Percentiles rank a stretch among this genome's conserved stretches.
Evolutionary conservation across 805 yeast genomes (phyloP).

Genomic region (Wickerhamiella nectarea): DNA sequence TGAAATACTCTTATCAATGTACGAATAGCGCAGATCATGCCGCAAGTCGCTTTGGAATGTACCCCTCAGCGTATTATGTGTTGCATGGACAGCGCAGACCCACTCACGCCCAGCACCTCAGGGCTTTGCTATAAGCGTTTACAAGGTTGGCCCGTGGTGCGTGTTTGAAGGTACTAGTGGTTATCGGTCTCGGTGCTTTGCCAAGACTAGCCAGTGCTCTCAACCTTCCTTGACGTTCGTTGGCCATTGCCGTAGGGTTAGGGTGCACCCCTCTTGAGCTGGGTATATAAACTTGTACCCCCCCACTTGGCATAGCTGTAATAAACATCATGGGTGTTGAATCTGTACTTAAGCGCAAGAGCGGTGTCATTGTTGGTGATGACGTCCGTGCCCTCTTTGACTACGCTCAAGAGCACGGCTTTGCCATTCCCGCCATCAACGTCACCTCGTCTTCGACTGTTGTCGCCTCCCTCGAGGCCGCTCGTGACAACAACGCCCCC

Average conservation of each 20-base stretch:
- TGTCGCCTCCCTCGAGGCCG: constrained; percentile 93
- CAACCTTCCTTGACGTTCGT: not conserved
- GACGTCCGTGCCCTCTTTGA: constrained; percentile 70
- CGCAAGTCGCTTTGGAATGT: too few relatives aligned
- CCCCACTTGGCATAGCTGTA: not conserved
- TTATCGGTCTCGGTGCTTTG: too few relatives aligned
- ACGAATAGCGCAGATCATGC: too few relatives aligned
- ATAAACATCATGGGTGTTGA: constrained; percentile 28
- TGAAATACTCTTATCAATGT: not conserved
- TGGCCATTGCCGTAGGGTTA: not conserved
- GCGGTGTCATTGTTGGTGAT: constrained; percentile 98
- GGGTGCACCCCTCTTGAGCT: not conserved
- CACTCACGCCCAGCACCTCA: too few relatives aligned
- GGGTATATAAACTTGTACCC: not conserved
- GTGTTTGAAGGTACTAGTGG: too few relatives aligned
- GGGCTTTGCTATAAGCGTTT: too few relatives aligned
- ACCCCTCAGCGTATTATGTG: too few relatives aligned
- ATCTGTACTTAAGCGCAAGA: constrained; percentile 73
- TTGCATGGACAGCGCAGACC: too few relatives aligned
- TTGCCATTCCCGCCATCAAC: constrained; percentile 97
- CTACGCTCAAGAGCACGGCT: constrained; percentile 84
- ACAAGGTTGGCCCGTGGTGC: too few relatives aligned
- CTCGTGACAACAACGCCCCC: constrained; percentile 88
- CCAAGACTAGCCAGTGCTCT: too few relatives aligned
- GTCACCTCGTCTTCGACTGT: constrained; percentile 97